phyloP scores from a whole-genome alignment of 129 eudicot species.

The Deinandra increscens region DNA sequence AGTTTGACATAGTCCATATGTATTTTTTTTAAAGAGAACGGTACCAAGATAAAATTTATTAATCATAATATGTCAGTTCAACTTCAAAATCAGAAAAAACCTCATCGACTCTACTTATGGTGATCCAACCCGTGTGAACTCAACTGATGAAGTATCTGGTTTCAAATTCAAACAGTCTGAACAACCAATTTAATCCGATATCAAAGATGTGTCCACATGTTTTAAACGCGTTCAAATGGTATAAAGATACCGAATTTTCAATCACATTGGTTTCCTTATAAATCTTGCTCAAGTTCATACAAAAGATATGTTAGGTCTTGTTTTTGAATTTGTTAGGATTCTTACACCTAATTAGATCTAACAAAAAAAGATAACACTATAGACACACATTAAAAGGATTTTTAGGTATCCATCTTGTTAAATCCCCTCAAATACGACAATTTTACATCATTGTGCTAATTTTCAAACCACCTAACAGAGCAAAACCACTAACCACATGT shows the following conservation, averaged over 20 bases:
- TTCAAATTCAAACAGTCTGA: neutral
- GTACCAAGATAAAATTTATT: no score
- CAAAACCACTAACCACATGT: neutral
- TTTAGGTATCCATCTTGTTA: neutral
- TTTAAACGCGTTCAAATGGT: neutral
- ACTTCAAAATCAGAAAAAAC: neutral
- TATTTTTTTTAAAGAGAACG: no score
- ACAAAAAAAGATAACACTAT: neutral
- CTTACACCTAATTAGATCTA: neutral
- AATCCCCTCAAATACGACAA: neutral
- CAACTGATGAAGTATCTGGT: neutral
- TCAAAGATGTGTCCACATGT: neutral
- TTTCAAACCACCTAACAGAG: neutral
- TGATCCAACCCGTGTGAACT: neutral
- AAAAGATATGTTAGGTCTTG: neutral
- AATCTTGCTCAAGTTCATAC: neutral
- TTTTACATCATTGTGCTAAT: neutral
- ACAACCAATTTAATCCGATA: neutral
- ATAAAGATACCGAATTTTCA: neutral
- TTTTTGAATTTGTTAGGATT: constrained; percentile 1
- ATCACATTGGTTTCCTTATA: neutral
- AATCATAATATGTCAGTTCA: no score
- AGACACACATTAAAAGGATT: neutral
- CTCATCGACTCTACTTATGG: neutral
- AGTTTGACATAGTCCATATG: neutral